Evolutionary conservation across 441 rosid species (phyloP).

Genomic region (Mallotus repandus): DNA sequence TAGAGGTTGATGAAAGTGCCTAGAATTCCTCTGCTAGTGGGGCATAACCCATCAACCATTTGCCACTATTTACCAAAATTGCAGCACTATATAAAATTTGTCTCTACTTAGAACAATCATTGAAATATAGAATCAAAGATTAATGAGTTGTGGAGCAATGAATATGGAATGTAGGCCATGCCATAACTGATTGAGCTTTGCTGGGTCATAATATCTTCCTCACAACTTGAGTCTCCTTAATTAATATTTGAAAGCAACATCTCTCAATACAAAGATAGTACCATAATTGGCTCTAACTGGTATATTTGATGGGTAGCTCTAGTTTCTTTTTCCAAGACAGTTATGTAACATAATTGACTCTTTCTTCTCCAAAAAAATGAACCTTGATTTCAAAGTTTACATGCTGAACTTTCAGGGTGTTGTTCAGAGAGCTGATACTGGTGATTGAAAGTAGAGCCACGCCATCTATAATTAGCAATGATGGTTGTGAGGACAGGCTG

Average conservation of each 20-base stretch:
- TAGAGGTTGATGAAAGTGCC: constrained; percentile 11
- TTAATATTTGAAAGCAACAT: constrained; percentile 28
- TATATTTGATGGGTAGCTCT: constrained; percentile 16
- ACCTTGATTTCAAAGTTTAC: background rate
- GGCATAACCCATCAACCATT: constrained; percentile 21
- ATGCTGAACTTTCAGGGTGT: background rate
- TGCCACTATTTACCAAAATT: constrained; percentile 28
- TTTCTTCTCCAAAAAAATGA: background rate
- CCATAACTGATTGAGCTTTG: constrained; percentile 21
- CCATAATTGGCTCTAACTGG: constrained; percentile 20
- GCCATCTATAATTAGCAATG: background rate
- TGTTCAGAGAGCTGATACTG: background rate
- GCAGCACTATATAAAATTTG: constrained; percentile 30
- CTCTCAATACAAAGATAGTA: constrained; percentile 12
- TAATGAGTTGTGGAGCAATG: constrained; percentile 23
- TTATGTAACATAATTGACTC: constrained; percentile 7
- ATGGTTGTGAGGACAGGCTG: background rate
- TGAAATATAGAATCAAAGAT: constrained; percentile 16
- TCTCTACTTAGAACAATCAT: constrained; percentile 35
- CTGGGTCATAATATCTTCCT: constrained; percentile 18
- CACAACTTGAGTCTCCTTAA: constrained; percentile 23
- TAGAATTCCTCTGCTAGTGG: constrained; percentile 30
- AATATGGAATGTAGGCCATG: constrained; percentile 17
- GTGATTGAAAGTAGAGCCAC: constrained; percentile 23
- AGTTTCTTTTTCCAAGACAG: constrained; percentile 12